Base-by-base conservation (phyloP, 805 yeast genomes). In the Spathaspora passalidarum region DNA sequence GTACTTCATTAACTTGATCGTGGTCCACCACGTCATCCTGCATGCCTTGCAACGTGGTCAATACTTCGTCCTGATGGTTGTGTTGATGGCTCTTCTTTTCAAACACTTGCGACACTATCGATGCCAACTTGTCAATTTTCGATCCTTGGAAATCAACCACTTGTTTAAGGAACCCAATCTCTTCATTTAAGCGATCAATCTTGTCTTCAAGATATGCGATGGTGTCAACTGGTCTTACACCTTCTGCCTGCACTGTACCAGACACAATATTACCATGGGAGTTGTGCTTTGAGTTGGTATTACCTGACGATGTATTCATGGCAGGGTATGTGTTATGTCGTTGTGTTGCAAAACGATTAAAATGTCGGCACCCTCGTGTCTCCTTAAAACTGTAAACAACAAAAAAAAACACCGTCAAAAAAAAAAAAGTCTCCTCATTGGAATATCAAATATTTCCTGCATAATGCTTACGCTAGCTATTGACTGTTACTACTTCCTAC, bases 61-160 rank as follows among this genome's bases (percentile, higher is more conserved):
- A 56, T 16, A 68, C 57, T n/a, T 57, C 61, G 26, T 51, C 53
- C 40, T 49, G 54, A 3, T 29, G n/a, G n/a, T n/a, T n/a, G n/a
- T n/a, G 34, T 41, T 58, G 59, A 20, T 59, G 54, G 38, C 58
- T 60, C 35, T 60, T 59, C 52, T 63, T 62, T 41, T 61, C 65
- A 35, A 66, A 52, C 46, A 62, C 51, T 11, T 69, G 73, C 20
- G 62, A 54, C 40, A 69, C 59, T 40, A 68, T 54, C 40, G 49
- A 53, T 26, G 71, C 58, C 46, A 71, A 56, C 53, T 71, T 69
- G 40, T 69, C 75, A 40, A 71, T 62, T 51, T 67, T 68, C 45
- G 50, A 56, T 53, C 60, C 62, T 49, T 69, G 75, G 50, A 62
- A 67, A 20, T 68, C 73, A 13, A 71, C 53, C 18, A 69, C 55